Conservation (phyloP, 805 yeast species). For the Suhomyces vadensis region DNA sequence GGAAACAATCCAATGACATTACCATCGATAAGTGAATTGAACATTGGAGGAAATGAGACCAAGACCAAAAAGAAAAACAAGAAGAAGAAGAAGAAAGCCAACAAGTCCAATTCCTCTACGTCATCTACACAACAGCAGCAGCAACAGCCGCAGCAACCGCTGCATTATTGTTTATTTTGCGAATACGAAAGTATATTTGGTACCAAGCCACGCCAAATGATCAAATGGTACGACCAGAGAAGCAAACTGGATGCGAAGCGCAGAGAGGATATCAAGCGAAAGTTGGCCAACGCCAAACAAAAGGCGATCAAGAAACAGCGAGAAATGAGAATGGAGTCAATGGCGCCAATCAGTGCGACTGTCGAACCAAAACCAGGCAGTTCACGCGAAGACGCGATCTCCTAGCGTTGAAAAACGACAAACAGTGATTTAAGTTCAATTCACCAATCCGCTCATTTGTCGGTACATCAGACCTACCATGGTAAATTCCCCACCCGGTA, state of each 20-base stretch:
- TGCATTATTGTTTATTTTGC: conserved; percentile 47
- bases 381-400: not conserved
- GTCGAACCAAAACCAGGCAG: too few relatives aligned
- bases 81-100: conserved; percentile 21
- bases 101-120: conserved; percentile 6
- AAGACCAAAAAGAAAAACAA: conserved; percentile 22
- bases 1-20: conserved; percentile 4
- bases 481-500: too few relatives aligned
- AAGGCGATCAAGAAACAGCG: conserved; percentile 28
- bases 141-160: not conserved
- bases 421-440: too few relatives aligned
- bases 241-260: conserved; percentile 27
- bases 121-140: not conserved
- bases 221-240: conserved; percentile 49
- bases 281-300: conserved; percentile 40
- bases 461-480: too few relatives aligned
- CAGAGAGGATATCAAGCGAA: conserved; percentile 36
- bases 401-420: not conserved
- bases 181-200: conserved; percentile 56
- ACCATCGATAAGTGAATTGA: conserved; percentile 16
- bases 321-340: conserved; percentile 11
- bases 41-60: conserved; percentile 4
- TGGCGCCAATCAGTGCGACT: conserved; percentile 1
- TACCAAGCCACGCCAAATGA: conserved; percentile 49
- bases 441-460: too few relatives aligned